phyloP scores from a whole-genome alignment of 2,329 filamentous ascomycete genomes.

The Hypoxylon sp. region DNA sequence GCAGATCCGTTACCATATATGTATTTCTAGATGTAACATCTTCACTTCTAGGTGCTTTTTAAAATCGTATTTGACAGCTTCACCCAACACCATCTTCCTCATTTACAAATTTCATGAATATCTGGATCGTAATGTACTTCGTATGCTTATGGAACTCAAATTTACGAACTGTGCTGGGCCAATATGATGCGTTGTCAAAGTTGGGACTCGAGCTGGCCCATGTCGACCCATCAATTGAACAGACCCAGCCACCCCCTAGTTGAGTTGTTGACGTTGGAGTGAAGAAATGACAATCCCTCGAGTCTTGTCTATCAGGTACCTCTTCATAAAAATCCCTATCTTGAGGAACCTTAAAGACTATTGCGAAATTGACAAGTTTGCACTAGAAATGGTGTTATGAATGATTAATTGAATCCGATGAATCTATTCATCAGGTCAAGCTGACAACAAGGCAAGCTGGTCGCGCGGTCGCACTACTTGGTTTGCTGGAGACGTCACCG shows the following conservation, averaged over 20 bases:
- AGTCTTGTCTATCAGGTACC: not conserved
- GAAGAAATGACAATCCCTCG: conserved; percentile 11
- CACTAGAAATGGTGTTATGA: conserved; percentile 6
- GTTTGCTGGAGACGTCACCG: conserved; percentile 13
- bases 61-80: conserved; percentile 4
- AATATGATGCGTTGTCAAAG: conserved; percentile 38
- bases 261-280: conserved; percentile 21
- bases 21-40: conserved; percentile 6
- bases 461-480: conserved; percentile 11
- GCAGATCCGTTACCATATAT: not conserved
- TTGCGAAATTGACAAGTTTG: conserved; percentile 18
- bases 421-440: conserved; percentile 15
- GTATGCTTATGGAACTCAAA: conserved; percentile 14
- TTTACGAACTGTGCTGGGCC: conserved; percentile 16
- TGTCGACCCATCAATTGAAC: conserved; percentile 24
- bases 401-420: conserved; percentile 21
- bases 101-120: not conserved
- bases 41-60: not conserved
- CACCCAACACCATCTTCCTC: not conserved
- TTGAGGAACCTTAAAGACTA: not conserved
- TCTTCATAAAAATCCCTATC: conserved; percentile 16
- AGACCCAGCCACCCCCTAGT: conserved; percentile 24
- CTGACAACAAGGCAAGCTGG: conserved; percentile 28
- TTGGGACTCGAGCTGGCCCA: conserved; percentile 24
- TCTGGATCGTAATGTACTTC: not conserved